Percentiles rank a stretch among this genome's conserved stretches.
phyloP scores from a whole-genome alignment of 768 basidiomycete species.

The Wakefieldia striispora region DNA sequence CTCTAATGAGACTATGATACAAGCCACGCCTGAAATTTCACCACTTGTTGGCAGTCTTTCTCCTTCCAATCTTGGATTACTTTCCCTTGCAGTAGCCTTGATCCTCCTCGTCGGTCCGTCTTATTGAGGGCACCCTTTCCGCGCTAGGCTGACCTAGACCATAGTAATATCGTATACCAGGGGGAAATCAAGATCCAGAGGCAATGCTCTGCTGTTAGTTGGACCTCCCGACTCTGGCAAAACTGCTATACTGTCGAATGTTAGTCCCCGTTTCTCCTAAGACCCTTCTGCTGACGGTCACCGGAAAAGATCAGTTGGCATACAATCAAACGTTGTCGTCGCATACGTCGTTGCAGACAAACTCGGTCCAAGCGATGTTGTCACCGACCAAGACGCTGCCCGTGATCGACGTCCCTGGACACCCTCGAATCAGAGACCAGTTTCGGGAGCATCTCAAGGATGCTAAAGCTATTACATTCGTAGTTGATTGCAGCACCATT shows the following conservation, averaged over 20 bases:
- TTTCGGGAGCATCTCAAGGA: slow-evolving; percentile 62
- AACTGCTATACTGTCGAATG: slow-evolving; percentile 72
- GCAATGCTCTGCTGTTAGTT: slow-evolving; percentile 68
- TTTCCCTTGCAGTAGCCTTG: slow-evolving; percentile 44
- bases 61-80: slow-evolving; percentile 38
- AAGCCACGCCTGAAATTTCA: slow-evolving; percentile 34
- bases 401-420: slow-evolving; percentile 80
- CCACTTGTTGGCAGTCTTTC: slow-evolving; percentile 37
- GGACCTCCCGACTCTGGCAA: slow-evolving; percentile 79
- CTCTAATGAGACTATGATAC: slow-evolving; percentile 3
- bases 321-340: slow-evolving; percentile 64
- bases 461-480: slow-evolving; percentile 69
- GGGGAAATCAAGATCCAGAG: slow-evolving; percentile 45
- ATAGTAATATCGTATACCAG: slow-evolving; percentile 41
- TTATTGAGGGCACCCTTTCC: not conserved
- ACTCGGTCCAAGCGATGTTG: slow-evolving; percentile 49
- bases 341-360: slow-evolving; percentile 77
- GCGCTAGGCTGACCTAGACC: slow-evolving; percentile 34
- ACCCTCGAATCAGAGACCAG: slow-evolving; percentile 74
- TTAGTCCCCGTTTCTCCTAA: slow-evolving; percentile 34
- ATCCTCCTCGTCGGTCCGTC: slow-evolving; percentile 44
- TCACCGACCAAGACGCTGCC: slow-evolving; percentile 44
- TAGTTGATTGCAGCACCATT: slow-evolving; percentile 76
- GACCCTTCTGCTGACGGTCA: slow-evolving; percentile 3
- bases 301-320: slow-evolving; percentile 47